Evolutionary conservation across 1,284 basidiomycete genomes (phyloP), one percentile per base, ranked within the genome.

Genomic region (Inonotus hispidus): DNA sequence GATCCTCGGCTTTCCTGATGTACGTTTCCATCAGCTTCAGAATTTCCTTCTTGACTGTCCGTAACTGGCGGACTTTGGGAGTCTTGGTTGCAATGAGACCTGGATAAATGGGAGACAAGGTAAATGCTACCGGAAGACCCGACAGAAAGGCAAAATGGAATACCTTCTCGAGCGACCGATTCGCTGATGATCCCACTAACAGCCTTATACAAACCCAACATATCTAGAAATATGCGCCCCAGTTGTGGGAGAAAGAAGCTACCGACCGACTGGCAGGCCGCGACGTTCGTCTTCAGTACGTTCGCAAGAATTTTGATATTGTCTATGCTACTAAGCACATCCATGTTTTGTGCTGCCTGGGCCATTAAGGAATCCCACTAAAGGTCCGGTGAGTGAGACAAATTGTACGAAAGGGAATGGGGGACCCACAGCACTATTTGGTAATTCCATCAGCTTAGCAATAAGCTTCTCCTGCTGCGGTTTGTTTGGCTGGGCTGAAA

Each of bases 41-140:
- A 56, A 99, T 95, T 75, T 99, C 97, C 79, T 99, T 99, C 79
- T 99, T 99, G 71, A 99, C 96, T 4, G 97, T 98, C 59, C 97
- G 84, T 62, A 99, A 78, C 64, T 93, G 89, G 65, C 97, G 87
- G 67, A 99, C 87, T 82, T 97, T 97, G 3, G 96, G 96, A 2
- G 96, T 99, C 77, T 97, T 97, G 29, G 97, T 98, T 2, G 96
- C 95, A 68, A 99, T 88, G 45, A 87, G 75, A 46, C 95, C 94
- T 93, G 61, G 35, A 21, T n/a, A 61, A 60, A 29, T 43, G 56
- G 2, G 37, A 53, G 23, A 56, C 45, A 25, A 19, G 49, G 19
- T 3, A 23, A 59, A 29, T 27, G 50, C 25, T 59, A 43, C 54
- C 32, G 11, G 59, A 27, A 52, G 39, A 37, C 37, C 52, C 21